Evolutionary conservation across 768 basidiomycete species (phyloP), one percentile per base, ranked within the genome.

Genomic region (Tricholoma sp.): DNA sequence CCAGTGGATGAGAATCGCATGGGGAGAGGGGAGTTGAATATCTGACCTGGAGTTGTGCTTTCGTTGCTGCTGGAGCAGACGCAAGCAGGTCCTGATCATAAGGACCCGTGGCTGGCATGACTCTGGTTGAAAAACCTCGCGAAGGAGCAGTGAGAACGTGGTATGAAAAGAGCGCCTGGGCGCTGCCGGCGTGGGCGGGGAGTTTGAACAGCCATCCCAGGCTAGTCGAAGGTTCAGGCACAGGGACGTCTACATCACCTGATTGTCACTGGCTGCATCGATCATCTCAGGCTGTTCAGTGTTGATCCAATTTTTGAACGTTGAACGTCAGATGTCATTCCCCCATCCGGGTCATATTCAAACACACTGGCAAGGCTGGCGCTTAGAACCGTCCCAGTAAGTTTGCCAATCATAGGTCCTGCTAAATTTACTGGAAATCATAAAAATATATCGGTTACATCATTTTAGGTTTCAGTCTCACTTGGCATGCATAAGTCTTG

Each of bases 1-100:
- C 6, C 29, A 31, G 9, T 37, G 28, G n/a, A 28, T 53, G 39
- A 37, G 52, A 53, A 12, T 31, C 10, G 17, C 24, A 41, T 0
- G 15, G 6, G 28, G 44, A 10, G 24, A 17, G 6, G 7, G 18
- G 18, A 18, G 33, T 17, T 32, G 48, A 41, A 32, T 18, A 49
- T 18, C 20, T 29, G 45, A 75, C 76, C 68, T 76, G 76, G 54
- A 71, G 47, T 61, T 75, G 76, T 33, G 69, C 71, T 33, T 68
- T 72, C 2, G 75, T 77, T 8, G 73, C 70, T 51, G 50, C 69
- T 49, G 74, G 76, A 31, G 71, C 73, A 13, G 63, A 65, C 44
- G 64, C 69, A 3, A 77, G 70, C 13, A 77, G 58, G 31, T 57
- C 63, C 37, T 78, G 69, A 56, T 77, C 76, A 51, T 77, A 78